These are phyloP conservation scores for apple (Malus domestica) DNA, from an alignment of 306 rosid species.

Conservation along the genomic window ASM211411v1 NC_041796.1:13363501-13364000, in stretches of 20 bases:
- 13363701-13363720: background rate
- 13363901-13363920: background rate
- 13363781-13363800: too few relatives aligned
- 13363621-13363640: too few relatives aligned
- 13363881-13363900: background rate
- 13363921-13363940: background rate
- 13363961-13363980: background rate
- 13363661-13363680: too few relatives aligned
- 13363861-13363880: background rate
- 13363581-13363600: too few relatives aligned
- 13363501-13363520: too few relatives aligned
- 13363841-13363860: too few relatives aligned
- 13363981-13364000: too few relatives aligned
- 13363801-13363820: background rate
- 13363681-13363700: background rate
- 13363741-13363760: background rate
- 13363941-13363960: background rate
- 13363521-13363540: too few relatives aligned
- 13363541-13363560: too few relatives aligned
- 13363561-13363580: too few relatives aligned
- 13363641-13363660: too few relatives aligned
- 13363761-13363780: background rate
- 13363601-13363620: too few relatives aligned
- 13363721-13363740: background rate
- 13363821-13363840: background rate